phyloP scores from a whole-genome alignment of 2,329 filamentous ascomycete species.

The Clarireedia paspali region DNA sequence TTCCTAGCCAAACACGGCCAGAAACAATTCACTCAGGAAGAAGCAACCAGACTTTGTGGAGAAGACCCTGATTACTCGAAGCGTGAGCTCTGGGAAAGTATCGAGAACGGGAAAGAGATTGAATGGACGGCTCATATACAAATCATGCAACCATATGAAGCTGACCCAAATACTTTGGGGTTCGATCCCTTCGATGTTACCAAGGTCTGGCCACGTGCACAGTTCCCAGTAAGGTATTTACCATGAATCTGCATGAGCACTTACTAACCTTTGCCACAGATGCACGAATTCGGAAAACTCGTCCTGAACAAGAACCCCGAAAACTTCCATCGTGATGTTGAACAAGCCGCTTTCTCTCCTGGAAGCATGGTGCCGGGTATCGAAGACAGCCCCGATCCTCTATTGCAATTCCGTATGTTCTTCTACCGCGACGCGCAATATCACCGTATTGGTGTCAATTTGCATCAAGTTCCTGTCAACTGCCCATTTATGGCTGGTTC shows the following conservation, averaged over 20 bases:
- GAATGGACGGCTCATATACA: constrained; percentile 49
- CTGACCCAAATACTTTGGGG: constrained; percentile 42
- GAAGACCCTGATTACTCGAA: constrained; percentile 41
- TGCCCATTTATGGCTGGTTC: constrained; percentile 20
- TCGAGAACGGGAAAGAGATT: constrained; percentile 42
- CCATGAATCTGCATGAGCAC: accelerated
- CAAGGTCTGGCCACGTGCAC: constrained; percentile 43
- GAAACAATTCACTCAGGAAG: constrained; percentile 43
- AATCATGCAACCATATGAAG: constrained; percentile 36
- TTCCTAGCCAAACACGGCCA: constrained; percentile 44
- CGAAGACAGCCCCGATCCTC: constrained; percentile 60
- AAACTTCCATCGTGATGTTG: constrained; percentile 57
- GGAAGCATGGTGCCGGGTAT: constrained; percentile 57
- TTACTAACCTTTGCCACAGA: not conserved
- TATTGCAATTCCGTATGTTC: constrained; percentile 60
- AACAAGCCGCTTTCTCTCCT: constrained; percentile 61
- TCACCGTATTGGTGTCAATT: constrained; percentile 49
- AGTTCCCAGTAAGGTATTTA: constrained; percentile 30
- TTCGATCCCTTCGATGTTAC: constrained; percentile 47
- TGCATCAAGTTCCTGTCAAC: constrained; percentile 46
- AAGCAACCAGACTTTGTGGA: constrained; percentile 29
- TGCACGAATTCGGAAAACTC: constrained; percentile 41
- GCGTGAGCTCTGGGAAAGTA: constrained; percentile 45
- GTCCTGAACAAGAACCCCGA: constrained; percentile 34
- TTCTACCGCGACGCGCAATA: constrained; percentile 59